Evolutionary conservation across 2,329 filamentous ascomycete genomes (phyloP).

Genomic region (Aspergillus costaricaensis): DNA sequence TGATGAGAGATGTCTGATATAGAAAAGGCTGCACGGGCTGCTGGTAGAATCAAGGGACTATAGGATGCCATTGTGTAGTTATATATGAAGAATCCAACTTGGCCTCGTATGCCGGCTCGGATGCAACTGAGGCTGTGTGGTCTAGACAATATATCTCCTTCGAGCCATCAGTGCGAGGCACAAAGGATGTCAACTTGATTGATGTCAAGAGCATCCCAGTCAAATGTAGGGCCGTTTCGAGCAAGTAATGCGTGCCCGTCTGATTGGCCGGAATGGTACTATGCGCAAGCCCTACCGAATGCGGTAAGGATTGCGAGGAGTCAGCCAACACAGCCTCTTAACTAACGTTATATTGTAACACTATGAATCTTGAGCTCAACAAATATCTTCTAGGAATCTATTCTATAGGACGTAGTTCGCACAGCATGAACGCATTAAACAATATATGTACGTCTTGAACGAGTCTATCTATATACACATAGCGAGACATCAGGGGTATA

Average conservation of each 20-base stretch:
- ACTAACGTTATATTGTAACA: neutral
- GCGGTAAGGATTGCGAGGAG: conserved; percentile 4
- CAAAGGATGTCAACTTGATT: neutral
- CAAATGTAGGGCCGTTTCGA: no score
- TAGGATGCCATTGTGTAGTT: neutral
- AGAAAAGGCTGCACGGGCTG: neutral
- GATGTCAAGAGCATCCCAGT: neutral
- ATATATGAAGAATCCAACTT: neutral
- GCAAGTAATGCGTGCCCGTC: neutral
- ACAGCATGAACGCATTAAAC: neutral
- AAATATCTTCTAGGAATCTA: no score
- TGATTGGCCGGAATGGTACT: neutral
- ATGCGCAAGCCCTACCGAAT: neutral
- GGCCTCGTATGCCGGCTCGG: no score
- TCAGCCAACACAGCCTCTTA: neutral
- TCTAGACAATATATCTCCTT: neutral
- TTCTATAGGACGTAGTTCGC: neutral
- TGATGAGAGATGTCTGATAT: neutral
- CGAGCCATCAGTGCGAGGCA: neutral
- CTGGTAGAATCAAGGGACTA: neutral
- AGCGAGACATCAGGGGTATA: conserved; percentile 16
- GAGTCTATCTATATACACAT: conserved; percentile 19
- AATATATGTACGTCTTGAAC: conserved; percentile 1
- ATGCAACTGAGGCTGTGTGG: neutral
- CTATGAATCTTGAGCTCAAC: neutral